Evolutionary conservation across 345 rosid species (phyloP), one percentile per base, ranked within the genome.

Genomic region (Murraya paniculata): DNA sequence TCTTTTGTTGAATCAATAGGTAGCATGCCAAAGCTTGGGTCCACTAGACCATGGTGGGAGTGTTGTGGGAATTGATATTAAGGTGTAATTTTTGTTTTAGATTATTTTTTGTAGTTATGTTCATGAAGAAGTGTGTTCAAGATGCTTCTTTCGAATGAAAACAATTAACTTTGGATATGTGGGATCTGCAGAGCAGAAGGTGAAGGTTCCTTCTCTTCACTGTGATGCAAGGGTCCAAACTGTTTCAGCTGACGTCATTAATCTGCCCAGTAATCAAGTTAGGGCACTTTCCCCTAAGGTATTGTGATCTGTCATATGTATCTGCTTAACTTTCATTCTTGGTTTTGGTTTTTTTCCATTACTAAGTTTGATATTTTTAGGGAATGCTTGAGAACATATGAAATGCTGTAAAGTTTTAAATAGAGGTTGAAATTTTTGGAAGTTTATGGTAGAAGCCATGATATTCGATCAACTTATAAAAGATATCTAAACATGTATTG

Each of bases 11-110:
- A 41, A 19, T 48, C 79, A 82, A 24, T 82, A 95, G 99, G 98
- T 93, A 75, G 98, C 99, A 14, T 93, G 99, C 74, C 97, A 94
- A 82, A 90, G 91, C 86, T 90, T 94, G 86, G 99, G 98, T 56
- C 90, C 94, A 5, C 70, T 90, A 28, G 87, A 82, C 83, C 88
- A 78, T 87, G 99, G 99, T 45, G 99, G 99, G 41, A 61, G 78
- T 72, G 94, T 95, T 4, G 93, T 95, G 30, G 99, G 98, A 33
- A 84, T 95, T 81, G 99, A 95, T 88, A 79, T 94, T 56, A 95
- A 95, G 97, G 98, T 94, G 48, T 78, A 89, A 56, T 22, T 73
- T 41, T 72, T 70, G 68, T 53, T 67, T 10, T 71, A 22, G 2
- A 10, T 72, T 10, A 30, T 50, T 14, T 10, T 36, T 18, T 5